Evolutionary conservation across 1,284 basidiomycete species (phyloP).

Genomic region (Ceratobasidium sp.): DNA sequence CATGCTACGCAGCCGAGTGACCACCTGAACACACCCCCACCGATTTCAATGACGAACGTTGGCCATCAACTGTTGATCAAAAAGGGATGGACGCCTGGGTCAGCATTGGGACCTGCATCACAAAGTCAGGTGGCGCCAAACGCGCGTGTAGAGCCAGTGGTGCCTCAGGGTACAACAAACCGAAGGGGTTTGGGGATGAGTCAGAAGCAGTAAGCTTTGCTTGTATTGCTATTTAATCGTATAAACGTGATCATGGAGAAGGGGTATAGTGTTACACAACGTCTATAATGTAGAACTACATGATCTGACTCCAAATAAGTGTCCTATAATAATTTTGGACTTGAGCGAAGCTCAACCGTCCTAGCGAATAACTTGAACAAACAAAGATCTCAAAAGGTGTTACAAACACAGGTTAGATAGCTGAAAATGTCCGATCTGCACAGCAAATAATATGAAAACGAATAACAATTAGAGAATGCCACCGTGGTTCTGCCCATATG

Average conservation of each 20-base stretch:
- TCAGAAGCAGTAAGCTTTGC: slow-evolving; percentile 2
- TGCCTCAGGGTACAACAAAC: slow-evolving; percentile 17
- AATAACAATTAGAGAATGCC: slow-evolving; percentile 36
- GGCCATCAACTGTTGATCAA: slow-evolving; percentile 73
- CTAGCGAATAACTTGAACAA: slow-evolving; percentile 15
- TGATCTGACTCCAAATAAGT: neutral
- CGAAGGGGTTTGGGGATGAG: slow-evolving; percentile 43
- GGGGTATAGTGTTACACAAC: too few species aligned
- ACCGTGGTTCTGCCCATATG: slow-evolving; percentile 27
- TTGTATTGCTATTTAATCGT: slow-evolving; percentile 13
- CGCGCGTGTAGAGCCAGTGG: slow-evolving; percentile 40
- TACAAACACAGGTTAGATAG: slow-evolving; percentile 27
- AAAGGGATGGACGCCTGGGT: slow-evolving; percentile 79
- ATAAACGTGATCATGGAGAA: too few species aligned
- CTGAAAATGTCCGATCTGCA: slow-evolving; percentile 36
- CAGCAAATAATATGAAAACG: slow-evolving; percentile 37
- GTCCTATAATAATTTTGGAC: slow-evolving; percentile 20
- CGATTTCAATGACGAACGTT: slow-evolving; percentile 67
- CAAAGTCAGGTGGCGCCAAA: slow-evolving; percentile 46
- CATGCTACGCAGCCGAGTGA: neutral
- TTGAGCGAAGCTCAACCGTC: slow-evolving; percentile 13
- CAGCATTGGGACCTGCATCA: slow-evolving; percentile 59
- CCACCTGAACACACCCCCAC: slow-evolving; percentile 45
- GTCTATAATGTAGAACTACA: slow-evolving; percentile 27
- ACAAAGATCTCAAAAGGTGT: slow-evolving; percentile 11